These are phyloP conservation scores for Nematodospora anomalae DNA, from an alignment of 1,139 yeast genomes.

Conservation along the genomic window DNA sequence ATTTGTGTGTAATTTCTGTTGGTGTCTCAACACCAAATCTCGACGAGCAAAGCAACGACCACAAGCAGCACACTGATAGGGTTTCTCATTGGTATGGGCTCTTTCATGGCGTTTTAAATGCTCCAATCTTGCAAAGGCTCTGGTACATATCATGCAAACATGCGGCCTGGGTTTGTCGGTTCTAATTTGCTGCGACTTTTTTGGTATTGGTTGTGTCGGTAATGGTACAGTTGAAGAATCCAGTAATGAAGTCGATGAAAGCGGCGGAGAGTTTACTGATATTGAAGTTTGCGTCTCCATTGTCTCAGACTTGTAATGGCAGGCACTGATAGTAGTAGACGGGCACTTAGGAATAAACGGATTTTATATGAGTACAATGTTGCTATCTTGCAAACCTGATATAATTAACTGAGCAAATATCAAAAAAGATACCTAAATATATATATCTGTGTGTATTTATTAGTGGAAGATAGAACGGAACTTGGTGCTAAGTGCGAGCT, in stretches of 20 bases:
- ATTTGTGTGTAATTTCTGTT: slow-evolving; percentile 40
- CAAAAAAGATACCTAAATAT: no score
- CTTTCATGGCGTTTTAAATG: slow-evolving; percentile 93
- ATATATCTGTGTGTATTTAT: no score
- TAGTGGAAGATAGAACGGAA: no score
- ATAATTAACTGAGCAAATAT: no score
- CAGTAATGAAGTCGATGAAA: slow-evolving; percentile 6
- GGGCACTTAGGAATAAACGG: no score
- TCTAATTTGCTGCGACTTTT: slow-evolving; percentile 78
- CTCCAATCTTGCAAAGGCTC: slow-evolving; percentile 94
- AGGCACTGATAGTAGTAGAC: no score
- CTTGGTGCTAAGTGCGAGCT: no score
- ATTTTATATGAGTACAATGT: no score
- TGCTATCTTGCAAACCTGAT: no score
- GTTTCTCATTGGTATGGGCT: slow-evolving; percentile 95
- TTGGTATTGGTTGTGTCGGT: slow-evolving; percentile 70
- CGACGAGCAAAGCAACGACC: slow-evolving; percentile 52
- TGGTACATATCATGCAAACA: slow-evolving; percentile 86
- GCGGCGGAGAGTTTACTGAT: slow-evolving; percentile 10
- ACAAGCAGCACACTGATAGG: slow-evolving; percentile 62
- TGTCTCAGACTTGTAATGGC: no score
- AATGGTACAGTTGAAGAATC: slow-evolving; percentile 3
- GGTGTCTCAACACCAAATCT: slow-evolving; percentile 49
- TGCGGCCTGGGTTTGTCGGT: slow-evolving; percentile 93
- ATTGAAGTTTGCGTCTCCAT: slow-evolving; percentile 13